Conservation (phyloP, 1,284 basidiomycete genomes). For the Leccinum angustisporum region DNA sequence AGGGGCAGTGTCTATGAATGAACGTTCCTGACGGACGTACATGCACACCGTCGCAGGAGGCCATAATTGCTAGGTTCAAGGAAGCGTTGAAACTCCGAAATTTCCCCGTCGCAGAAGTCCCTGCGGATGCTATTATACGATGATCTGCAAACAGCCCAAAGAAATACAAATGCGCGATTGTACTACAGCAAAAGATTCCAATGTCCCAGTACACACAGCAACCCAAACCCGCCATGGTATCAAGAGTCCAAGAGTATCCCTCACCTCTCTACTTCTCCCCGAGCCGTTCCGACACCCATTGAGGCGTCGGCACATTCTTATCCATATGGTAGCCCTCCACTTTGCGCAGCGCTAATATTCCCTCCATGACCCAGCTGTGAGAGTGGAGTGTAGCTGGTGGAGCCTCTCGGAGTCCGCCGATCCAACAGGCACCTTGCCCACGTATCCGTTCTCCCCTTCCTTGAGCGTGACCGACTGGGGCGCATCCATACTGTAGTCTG, state of each 20-base stretch:
- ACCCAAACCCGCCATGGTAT: conserved; percentile 22
- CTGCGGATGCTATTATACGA: conserved; percentile 10
- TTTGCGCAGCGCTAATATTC: conserved; percentile 28
- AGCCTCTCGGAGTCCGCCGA: conserved; percentile 30
- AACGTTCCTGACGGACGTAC: conserved; percentile 10
- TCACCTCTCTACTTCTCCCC: conserved; percentile 26
- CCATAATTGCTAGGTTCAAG: conserved; percentile 25
- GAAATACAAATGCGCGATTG: conserved; percentile 27
- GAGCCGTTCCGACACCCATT: conserved; percentile 32
- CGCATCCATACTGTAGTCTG: conserved; percentile 32
- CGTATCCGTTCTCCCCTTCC: conserved; percentile 30
- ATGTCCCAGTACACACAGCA: conserved; percentile 22
- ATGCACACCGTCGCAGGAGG: conserved; percentile 2
- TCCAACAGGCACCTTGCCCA: conserved; percentile 25
- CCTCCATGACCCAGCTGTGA: conserved; percentile 35
- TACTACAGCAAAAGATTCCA: conserved; percentile 10
- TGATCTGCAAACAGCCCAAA: conserved; percentile 16
- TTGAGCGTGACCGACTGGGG: conserved; percentile 35
- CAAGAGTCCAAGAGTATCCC: conserved; percentile 9
- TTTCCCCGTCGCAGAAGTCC: conserved; percentile 12
- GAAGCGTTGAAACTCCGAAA: conserved; percentile 15
- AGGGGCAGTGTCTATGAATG: conserved; percentile 5
- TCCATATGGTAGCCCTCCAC: conserved; percentile 31
- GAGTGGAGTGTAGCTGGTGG: conserved; percentile 29
- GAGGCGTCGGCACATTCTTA: conserved; percentile 30